Conservation (phyloP, 225 moss, liverwort and hornwort species). For the Polytrichum formosum region DNA sequence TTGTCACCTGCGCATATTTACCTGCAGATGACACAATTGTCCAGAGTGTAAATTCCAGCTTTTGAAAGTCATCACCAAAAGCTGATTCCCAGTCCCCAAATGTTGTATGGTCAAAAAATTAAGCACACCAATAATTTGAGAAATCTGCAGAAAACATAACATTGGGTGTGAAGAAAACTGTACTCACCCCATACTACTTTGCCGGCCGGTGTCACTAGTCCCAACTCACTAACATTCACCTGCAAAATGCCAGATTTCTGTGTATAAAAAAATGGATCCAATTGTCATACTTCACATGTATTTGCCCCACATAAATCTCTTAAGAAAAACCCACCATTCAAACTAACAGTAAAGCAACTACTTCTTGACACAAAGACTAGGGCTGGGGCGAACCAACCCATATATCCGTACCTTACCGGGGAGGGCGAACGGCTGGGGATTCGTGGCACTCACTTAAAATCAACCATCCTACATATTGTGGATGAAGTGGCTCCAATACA, state of each 20-base stretch:
- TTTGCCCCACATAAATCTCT: too few relatives aligned
- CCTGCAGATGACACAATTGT: constrained; percentile 24
- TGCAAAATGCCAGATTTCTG: constrained; percentile 20
- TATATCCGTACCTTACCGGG: too few relatives aligned
- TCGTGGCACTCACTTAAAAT: too few relatives aligned
- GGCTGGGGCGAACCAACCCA: too few relatives aligned
- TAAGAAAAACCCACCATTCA: too few relatives aligned
- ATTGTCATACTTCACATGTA: too few relatives aligned
- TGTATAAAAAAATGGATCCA: too few relatives aligned
- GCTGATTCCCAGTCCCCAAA: neutral
- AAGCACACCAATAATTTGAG: neutral
- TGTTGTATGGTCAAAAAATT: neutral
- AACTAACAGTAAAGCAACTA: too few relatives aligned
- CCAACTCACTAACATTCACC: constrained; percentile 97
- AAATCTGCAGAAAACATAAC: neutral
- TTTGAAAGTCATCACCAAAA: neutral
- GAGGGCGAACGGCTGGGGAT: too few relatives aligned
- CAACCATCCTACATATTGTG: too few relatives aligned
- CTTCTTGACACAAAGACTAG: too few relatives aligned
- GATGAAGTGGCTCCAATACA: too few relatives aligned
- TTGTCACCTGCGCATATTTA: constrained; percentile 96
- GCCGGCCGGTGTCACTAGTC: constrained; percentile 94
- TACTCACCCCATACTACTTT: constrained; percentile 95
- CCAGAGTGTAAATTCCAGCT: neutral
- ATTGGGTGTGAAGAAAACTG: neutral